Conservation (phyloP, 192 early-diverging fungal genomes). For the Coemansia biformis region DNA sequence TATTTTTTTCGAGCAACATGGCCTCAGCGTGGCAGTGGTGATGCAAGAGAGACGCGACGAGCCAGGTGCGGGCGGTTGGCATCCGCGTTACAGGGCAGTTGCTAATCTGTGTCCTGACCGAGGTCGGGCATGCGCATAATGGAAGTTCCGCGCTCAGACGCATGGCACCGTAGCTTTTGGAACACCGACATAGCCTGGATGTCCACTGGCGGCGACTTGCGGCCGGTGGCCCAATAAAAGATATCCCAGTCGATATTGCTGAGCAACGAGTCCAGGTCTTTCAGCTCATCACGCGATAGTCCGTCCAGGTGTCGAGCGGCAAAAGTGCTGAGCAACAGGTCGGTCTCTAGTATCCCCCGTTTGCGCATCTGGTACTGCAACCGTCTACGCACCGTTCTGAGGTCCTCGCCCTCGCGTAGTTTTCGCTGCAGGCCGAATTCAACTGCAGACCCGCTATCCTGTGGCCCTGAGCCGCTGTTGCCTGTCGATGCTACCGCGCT, state of each 20-base stretch:
- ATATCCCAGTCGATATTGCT: constrained; percentile 96
- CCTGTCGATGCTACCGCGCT: too few species aligned
- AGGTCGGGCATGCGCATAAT: constrained; percentile 83
- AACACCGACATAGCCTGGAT: constrained; percentile 53
- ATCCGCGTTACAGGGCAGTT: not conserved
- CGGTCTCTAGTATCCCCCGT: constrained; percentile 90
- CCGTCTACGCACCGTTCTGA: constrained; percentile 70
- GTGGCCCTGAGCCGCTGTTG: too few species aligned
- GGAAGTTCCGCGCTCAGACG: constrained; percentile 66
- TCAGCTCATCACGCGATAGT: constrained; percentile 57
- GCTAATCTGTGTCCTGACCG: constrained; percentile 1
- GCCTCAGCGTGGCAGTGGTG: too few species aligned
- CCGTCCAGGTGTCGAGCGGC: constrained; percentile 57
- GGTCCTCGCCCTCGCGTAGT: constrained; percentile 59
- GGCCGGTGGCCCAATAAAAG: constrained; percentile 82
- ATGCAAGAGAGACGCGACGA: not conserved
- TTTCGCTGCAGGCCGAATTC: constrained; percentile 37
- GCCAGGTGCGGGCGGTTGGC: too few species aligned
- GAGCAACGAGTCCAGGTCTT: constrained; percentile 75
- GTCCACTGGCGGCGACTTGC: constrained; percentile 57
- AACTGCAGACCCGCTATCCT: too few species aligned
- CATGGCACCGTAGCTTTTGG: constrained; percentile 65
- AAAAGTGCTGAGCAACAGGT: constrained; percentile 87
- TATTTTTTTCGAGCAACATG: too few species aligned
- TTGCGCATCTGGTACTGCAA: constrained; percentile 85